Conservation (phyloP, 192 early-diverging fungal genomes). For the Oehlia diaphana region DNA sequence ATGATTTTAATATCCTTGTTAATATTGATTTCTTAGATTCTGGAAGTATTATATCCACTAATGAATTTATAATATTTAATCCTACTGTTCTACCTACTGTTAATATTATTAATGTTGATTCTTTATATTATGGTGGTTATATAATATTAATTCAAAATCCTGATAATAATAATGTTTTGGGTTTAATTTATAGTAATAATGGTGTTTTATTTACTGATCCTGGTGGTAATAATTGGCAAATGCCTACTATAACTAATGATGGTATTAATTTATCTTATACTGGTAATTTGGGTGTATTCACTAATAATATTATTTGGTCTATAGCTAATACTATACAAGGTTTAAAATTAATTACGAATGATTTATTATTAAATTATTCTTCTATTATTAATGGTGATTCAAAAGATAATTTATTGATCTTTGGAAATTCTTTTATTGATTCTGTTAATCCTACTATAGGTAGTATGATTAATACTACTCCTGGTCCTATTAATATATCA, state of each 20-base stretch:
- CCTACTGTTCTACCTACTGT: not conserved
- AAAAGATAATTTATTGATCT: not conserved
- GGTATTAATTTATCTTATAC: not conserved
- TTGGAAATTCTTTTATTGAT: not conserved
- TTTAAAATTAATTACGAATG: not conserved
- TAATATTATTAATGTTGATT: not conserved
- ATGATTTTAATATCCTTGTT: not conserved
- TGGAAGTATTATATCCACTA: not conserved
- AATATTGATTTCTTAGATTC: not conserved
- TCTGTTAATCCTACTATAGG: not conserved
- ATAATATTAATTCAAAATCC: not conserved
- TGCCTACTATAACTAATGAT: not conserved
- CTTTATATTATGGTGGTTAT: slow-evolving; percentile 10
- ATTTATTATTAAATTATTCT: not conserved
- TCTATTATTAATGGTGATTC: not conserved
- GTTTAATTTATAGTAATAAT: not conserved
- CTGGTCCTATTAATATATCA: not conserved
- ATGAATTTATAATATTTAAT: not conserved
- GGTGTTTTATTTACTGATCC: not conserved
- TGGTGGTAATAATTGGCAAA: not conserved
- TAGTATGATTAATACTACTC: not conserved
- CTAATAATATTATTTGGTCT: not conserved
- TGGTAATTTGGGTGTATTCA: not conserved
- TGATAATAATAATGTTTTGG: not conserved
- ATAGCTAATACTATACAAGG: not conserved